Percentiles rank a stretch among this genome's conserved stretches.
Conservation (phyloP, 176 grass and related monocot genomes). For the Bolboschoenus planiculmis region DNA sequence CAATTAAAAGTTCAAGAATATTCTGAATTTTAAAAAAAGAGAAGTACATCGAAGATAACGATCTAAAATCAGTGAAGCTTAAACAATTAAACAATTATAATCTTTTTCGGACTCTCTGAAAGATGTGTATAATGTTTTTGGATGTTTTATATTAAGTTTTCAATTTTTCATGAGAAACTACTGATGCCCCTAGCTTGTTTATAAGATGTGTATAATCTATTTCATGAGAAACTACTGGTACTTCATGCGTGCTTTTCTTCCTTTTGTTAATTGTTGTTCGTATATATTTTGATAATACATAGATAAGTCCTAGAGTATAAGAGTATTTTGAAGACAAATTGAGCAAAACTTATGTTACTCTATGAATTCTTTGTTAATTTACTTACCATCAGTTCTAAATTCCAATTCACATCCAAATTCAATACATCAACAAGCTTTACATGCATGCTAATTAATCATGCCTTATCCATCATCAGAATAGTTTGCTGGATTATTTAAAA, state of each 20-base stretch:
- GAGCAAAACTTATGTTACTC: neutral
- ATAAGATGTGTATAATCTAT: no score
- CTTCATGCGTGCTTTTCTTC: neutral
- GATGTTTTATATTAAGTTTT: neutral
- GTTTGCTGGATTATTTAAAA: no score
- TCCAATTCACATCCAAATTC: neutral
- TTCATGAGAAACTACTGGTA: no score
- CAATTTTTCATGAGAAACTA: no score
- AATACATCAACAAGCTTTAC: neutral
- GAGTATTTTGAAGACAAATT: neutral
- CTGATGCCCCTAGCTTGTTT: no score
- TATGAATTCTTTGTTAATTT: neutral
- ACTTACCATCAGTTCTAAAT: neutral
- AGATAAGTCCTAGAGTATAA: neutral
- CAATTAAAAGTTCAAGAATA: neutral
- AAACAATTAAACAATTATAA: neutral
- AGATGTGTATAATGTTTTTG: neutral
- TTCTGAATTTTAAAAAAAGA: neutral
- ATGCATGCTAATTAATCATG: neutral
- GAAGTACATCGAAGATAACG: neutral
- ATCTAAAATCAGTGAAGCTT: neutral
- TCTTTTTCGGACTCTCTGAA: neutral
- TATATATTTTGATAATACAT: neutral
- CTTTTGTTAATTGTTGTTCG: neutral
- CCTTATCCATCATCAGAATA: neutral